Conservation (phyloP, 345 rosid genomes). For the Turnera subulata region DNA sequence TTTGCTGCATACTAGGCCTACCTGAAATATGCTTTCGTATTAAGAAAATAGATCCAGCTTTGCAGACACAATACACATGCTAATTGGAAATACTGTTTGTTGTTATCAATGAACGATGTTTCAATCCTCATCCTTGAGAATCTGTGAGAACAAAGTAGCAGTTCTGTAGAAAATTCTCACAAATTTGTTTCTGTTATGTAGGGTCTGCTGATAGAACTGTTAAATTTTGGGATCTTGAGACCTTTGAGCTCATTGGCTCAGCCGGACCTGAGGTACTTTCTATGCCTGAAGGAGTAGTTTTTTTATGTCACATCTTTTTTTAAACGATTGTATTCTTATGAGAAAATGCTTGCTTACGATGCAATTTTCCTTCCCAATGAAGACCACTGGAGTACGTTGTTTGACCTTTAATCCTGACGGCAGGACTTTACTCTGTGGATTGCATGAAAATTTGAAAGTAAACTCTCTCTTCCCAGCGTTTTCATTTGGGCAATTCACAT, state of each 20-base stretch:
- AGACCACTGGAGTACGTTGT: slow-evolving; percentile 91
- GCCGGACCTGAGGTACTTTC: slow-evolving; percentile 87
- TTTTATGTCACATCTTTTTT: not conserved
- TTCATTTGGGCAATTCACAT: too few relatives aligned
- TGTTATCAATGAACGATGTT: not conserved
- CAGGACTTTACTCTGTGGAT: slow-evolving; percentile 87
- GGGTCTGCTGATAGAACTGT: slow-evolving; percentile 99
- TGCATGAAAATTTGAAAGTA: slow-evolving; percentile 90
- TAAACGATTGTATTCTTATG: slow-evolving; percentile 5
- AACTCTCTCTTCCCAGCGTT: slow-evolving; percentile 8
- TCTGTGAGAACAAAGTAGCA: not conserved
- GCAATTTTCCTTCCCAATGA: slow-evolving; percentile 18
- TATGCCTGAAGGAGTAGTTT: slow-evolving; percentile 11
- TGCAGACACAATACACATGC: not conserved
- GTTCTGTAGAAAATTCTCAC: not conserved
- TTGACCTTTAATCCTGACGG: slow-evolving; percentile 95
- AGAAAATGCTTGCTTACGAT: slow-evolving; percentile 1
- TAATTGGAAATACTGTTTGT: too few relatives aligned
- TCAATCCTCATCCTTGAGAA: not conserved
- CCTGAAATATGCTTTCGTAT: not conserved
- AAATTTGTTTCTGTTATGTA: slow-evolving; percentile 24
- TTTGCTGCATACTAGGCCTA: too few relatives aligned
- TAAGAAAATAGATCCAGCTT: too few relatives aligned
- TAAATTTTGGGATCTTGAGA: slow-evolving; percentile 98
- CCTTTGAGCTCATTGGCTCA: slow-evolving; percentile 93